Evolutionary conservation across 306 rosid species (phyloP).

Genomic region (Arachis hypogaea): DNA sequence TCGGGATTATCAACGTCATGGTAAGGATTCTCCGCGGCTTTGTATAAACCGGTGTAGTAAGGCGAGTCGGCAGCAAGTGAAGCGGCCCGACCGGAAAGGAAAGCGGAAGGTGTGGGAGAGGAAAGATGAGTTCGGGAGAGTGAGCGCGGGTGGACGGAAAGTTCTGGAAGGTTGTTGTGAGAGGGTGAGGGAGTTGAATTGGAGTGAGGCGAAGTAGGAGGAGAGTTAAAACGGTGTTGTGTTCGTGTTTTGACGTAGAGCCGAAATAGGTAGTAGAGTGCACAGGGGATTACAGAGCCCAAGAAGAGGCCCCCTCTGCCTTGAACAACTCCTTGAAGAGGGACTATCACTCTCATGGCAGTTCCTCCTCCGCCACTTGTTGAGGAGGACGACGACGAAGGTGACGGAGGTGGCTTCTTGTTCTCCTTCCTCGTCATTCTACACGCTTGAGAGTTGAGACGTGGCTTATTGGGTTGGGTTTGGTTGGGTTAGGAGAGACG

Average conservation of each 20-base stretch:
- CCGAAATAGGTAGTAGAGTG: conserved; percentile 80
- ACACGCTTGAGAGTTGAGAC: background rate
- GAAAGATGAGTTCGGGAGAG: conserved; percentile 60
- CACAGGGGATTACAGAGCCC: conserved; percentile 94
- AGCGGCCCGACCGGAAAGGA: conserved; percentile 59
- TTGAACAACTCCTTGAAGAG: conserved; percentile 87
- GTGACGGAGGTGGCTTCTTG: background rate
- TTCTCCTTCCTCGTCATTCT: background rate
- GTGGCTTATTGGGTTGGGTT: background rate
- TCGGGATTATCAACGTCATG: conserved; percentile 61
- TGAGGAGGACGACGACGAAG: background rate
- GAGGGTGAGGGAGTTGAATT: background rate
- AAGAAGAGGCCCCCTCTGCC: conserved; percentile 87
- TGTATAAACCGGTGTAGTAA: conserved; percentile 53
- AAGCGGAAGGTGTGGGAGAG: conserved; percentile 55
- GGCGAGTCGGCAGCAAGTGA: conserved; percentile 52
- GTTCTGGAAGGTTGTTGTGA: conserved; percentile 39
- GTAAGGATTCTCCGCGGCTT: conserved; percentile 62
- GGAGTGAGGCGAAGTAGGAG: conserved; percentile 27
- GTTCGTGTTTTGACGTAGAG: conserved; percentile 65
- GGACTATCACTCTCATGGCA: conserved; percentile 85
- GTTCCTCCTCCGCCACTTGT: background rate
- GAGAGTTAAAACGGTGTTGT: conserved; percentile 36
- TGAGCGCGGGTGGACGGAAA: conserved; percentile 50
- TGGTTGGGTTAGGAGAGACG: background rate